Conservation (phyloP, 495 filamentous ascomycete genomes). For the Cercophora newfieldiana region DNA sequence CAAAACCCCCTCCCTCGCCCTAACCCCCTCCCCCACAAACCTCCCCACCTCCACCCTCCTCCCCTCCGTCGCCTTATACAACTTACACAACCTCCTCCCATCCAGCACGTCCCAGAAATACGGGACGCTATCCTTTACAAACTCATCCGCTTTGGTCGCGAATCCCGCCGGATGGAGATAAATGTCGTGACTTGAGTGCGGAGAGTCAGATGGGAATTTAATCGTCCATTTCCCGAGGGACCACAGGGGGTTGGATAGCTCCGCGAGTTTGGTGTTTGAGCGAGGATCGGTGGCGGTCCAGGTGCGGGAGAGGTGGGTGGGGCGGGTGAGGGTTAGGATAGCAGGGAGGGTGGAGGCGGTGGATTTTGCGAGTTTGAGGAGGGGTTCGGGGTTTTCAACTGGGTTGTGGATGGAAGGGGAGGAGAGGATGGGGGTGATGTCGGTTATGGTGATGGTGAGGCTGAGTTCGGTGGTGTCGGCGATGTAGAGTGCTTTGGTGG, state of each 20-base stretch:
- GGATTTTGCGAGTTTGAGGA: not conserved
- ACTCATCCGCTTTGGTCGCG: slow-evolving; percentile 1
- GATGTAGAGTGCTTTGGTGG: slow-evolving; percentile 8
- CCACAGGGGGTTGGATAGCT: slow-evolving; percentile 7
- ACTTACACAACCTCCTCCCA: slow-evolving; percentile 2
- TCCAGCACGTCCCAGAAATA: slow-evolving; percentile 23
- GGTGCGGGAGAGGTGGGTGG: slow-evolving; percentile 1
- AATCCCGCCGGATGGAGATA: slow-evolving; percentile 8
- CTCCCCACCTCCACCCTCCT: slow-evolving; percentile 13
- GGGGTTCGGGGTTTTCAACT: too few species aligned
- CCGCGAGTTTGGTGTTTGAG: slow-evolving; percentile 2
- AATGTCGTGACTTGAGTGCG: slow-evolving; percentile 18
- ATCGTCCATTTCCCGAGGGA: slow-evolving; percentile 15
- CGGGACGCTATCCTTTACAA: slow-evolving; percentile 19
- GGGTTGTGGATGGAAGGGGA: not conserved
- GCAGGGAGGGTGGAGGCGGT: not conserved
- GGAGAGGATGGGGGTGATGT: slow-evolving; percentile 4
- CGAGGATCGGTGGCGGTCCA: not conserved
- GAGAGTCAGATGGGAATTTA: slow-evolving; percentile 17
- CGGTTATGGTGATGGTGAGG: slow-evolving; percentile 3
- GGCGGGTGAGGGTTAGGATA: not conserved
- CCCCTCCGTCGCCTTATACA: slow-evolving; percentile 14
- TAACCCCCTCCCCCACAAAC: slow-evolving; percentile 2
- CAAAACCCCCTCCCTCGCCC: slow-evolving; percentile 14
- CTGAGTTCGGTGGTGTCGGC: not conserved